Evolutionary conservation across 371 early-diverging fungal species (phyloP).

Genomic region (Mucor indicus): DNA sequence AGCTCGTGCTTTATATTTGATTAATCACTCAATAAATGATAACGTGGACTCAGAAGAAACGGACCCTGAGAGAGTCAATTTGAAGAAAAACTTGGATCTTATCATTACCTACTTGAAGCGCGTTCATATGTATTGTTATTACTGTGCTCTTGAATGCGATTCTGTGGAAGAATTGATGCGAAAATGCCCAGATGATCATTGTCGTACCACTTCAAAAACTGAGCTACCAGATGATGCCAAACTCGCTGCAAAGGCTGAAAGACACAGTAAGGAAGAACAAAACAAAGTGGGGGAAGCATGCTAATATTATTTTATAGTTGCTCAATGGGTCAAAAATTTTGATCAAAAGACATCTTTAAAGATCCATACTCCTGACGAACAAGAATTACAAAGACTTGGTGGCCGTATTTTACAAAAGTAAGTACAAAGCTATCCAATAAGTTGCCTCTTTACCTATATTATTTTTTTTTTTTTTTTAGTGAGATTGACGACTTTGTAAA

Average conservation of each 20-base stretch:
- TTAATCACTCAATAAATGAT: too few relatives aligned
- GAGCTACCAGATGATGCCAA: slow-evolving; percentile 18
- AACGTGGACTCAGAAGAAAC: slow-evolving; percentile 16
- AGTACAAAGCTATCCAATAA: slow-evolving; percentile 7
- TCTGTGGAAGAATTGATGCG: slow-evolving; percentile 80
- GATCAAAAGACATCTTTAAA: slow-evolving; percentile 65
- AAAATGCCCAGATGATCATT: slow-evolving; percentile 69
- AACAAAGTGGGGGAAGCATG: not conserved
- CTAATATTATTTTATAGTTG: slow-evolving; percentile 35
- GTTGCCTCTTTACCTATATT: too few relatives aligned
- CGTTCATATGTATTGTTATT: slow-evolving; percentile 95
- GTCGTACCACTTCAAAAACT: slow-evolving; percentile 46
- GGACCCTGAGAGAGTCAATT: slow-evolving; percentile 20
- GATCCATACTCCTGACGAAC: slow-evolving; percentile 60
- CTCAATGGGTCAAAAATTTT: slow-evolving; percentile 57
- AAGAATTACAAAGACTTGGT: slow-evolving; percentile 69
- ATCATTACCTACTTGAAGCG: slow-evolving; percentile 80
- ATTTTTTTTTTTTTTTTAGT: too few relatives aligned
- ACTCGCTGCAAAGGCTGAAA: slow-evolving; percentile 18
- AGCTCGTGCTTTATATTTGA: slow-evolving; percentile 31
- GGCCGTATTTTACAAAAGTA: slow-evolving; percentile 74
- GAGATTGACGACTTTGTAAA: slow-evolving; percentile 48
- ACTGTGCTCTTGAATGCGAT: slow-evolving; percentile 81
- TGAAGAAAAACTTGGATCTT: slow-evolving; percentile 75
- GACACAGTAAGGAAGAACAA: slow-evolving; percentile 13